phyloP scores from a whole-genome alignment of 345 rosid species.

The Eucalyptus sp. region DNA sequence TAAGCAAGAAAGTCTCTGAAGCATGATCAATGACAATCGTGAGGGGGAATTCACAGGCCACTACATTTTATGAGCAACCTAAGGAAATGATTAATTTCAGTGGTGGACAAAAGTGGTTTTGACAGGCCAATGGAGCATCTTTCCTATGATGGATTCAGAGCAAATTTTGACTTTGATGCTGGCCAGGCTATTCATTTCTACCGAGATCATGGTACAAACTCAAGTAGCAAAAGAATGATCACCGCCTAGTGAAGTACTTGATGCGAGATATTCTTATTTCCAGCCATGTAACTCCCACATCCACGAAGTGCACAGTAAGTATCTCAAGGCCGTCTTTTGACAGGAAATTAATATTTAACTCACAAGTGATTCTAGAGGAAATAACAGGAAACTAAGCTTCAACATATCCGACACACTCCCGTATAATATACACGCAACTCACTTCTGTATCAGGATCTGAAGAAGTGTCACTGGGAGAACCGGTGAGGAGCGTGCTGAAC shows the following conservation, averaged over 20 bases:
- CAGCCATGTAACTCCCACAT: background rate
- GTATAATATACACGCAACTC: background rate
- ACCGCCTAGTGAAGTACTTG: background rate
- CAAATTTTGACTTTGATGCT: no score
- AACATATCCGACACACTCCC: background rate
- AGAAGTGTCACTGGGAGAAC: constrained; percentile 38
- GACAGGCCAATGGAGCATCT: background rate
- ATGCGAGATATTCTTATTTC: background rate
- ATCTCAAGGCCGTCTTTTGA: background rate
- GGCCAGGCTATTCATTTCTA: background rate
- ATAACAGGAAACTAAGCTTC: background rate
- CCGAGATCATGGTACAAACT: background rate
- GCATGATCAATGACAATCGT: background rate
- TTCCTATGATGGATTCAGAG: background rate
- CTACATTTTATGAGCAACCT: background rate
- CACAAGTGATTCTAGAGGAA: background rate
- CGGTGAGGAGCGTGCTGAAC: constrained; percentile 50
- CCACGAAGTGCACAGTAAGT: background rate
- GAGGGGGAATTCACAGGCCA: background rate
- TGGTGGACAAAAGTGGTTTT: background rate
- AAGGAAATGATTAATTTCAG: background rate
- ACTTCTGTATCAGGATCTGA: constrained; percentile 84
- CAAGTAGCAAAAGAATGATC: background rate
- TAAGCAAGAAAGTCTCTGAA: background rate
- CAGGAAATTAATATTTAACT: background rate